Evolutionary conservation across 1,284 basidiomycete genomes (phyloP).

Genomic region (Irpex sp.): DNA sequence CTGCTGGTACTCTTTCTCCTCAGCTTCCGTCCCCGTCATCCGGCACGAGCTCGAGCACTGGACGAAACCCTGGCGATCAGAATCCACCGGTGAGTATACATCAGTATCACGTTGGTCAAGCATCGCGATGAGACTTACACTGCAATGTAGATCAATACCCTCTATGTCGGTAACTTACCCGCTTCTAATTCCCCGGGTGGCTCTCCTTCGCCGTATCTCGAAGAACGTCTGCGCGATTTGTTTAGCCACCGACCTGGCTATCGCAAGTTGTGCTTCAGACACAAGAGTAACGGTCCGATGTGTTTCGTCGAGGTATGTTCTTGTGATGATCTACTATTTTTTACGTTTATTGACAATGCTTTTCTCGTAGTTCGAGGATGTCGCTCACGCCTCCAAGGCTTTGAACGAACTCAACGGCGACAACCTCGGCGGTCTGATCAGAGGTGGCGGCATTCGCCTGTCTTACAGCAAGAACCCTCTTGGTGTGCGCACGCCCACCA

Average conservation of each 20-base stretch:
- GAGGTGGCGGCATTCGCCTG: slow-evolving; percentile 90
- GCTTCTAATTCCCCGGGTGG: slow-evolving; percentile 63
- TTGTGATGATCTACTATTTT: slow-evolving; percentile 2
- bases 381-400: slow-evolving; percentile 79
- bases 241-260: slow-evolving; percentile 83
- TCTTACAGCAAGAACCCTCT: slow-evolving; percentile 96
- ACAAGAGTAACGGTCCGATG: slow-evolving; percentile 97
- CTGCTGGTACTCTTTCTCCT: slow-evolving; percentile 36
- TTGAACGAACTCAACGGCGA: slow-evolving; percentile 91
- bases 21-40: slow-evolving; percentile 44
- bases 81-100: slow-evolving; percentile 71
- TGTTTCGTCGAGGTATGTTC: slow-evolving; percentile 86
- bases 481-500: slow-evolving; percentile 78
- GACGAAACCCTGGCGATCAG: slow-evolving; percentile 76
- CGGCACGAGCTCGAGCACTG: slow-evolving; percentile 35
- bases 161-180: slow-evolving; percentile 93
- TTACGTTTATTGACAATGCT: slow-evolving; percentile 11
- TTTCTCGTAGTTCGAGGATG: slow-evolving; percentile 79
- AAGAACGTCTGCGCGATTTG: slow-evolving; percentile 79
- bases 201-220: slow-evolving; percentile 75
- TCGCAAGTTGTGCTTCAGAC: slow-evolving; percentile 89
- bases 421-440: slow-evolving; percentile 85
- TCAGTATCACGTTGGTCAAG: not conserved
- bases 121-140: not conserved
- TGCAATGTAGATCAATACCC: slow-evolving; percentile 73